phyloP scores from a whole-genome alignment of 345 rosid species.

The Populus tremula region DNA sequence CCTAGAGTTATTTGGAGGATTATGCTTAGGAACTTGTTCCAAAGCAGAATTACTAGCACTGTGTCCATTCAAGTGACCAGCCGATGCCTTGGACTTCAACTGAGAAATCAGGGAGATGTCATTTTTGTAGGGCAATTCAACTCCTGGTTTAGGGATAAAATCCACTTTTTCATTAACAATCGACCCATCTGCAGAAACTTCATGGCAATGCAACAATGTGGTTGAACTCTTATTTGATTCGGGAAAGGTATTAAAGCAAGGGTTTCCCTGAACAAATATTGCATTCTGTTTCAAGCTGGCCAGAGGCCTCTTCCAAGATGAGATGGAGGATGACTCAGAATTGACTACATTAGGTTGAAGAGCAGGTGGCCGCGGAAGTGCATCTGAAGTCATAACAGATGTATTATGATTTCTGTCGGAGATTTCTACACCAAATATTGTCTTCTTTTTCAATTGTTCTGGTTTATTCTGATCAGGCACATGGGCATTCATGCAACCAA shows the following conservation, averaged over 20 bases:
- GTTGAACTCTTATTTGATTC: conserved; percentile 22
- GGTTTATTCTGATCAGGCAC: conserved; percentile 16
- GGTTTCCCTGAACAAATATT: conserved; percentile 10
- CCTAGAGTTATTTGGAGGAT: conserved; percentile 9
- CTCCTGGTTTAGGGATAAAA: conserved; percentile 28
- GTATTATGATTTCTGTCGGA: conserved; percentile 18
- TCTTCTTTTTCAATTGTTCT: conserved; percentile 18
- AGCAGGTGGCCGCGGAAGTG: conserved; percentile 13
- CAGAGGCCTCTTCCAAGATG: conserved; percentile 23
- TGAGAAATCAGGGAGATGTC: conserved; percentile 29
- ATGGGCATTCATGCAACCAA: conserved; percentile 16
- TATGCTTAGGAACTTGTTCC: conserved; percentile 15
- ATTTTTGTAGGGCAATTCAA: conserved; percentile 31
- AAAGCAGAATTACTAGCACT: conserved; percentile 23
- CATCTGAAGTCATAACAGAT: conserved; percentile 17
- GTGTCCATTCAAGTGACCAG: conserved; percentile 15
- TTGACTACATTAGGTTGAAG: conserved; percentile 16
- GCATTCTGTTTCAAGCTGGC: conserved; percentile 21
- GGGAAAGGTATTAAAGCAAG: conserved; percentile 18
- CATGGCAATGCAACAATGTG: conserved; percentile 16
- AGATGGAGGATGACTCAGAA: conserved; percentile 28
- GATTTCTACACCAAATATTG: conserved; percentile 41
- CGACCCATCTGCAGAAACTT: conserved; percentile 16
- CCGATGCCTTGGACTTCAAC: conserved; percentile 37
- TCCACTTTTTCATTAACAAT: conserved; percentile 28